These are phyloP conservation scores for Solanum appendiculatum DNA, from an alignment of 257 asterid species.

Conservation along the genomic window DNA sequence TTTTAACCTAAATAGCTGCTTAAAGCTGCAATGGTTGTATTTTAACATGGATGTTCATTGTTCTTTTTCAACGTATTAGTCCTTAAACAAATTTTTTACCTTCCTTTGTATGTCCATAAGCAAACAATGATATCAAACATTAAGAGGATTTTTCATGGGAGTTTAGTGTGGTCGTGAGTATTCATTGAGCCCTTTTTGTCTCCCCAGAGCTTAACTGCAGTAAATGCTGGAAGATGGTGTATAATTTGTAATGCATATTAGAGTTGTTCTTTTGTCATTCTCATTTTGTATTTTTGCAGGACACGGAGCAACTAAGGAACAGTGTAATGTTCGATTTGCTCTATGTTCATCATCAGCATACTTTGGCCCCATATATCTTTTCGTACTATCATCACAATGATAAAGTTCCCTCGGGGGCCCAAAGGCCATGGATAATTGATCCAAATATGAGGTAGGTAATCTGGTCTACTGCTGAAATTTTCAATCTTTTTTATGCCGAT, in stretches of 20 bases:
- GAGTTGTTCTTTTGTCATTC: not conserved
- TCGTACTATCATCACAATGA: slow-evolving; percentile 42
- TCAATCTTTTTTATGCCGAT: not conserved
- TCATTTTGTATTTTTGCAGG: slow-evolving; percentile 34
- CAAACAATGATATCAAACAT: not conserved
- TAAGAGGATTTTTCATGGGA: not conserved
- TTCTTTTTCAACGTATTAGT: not conserved
- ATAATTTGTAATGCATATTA: not conserved
- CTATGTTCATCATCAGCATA: slow-evolving; percentile 61
- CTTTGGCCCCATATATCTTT: slow-evolving; percentile 52
- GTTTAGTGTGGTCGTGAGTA: not conserved
- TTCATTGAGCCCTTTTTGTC: not conserved
- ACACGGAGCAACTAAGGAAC: slow-evolving; percentile 69
- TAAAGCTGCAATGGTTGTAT: not conserved
- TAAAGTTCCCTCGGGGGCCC: slow-evolving; percentile 18
- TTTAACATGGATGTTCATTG: not conserved
- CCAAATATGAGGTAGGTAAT: slow-evolving; percentile 52
- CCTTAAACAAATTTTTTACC: not conserved
- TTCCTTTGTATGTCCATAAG: not conserved
- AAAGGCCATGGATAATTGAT: slow-evolving; percentile 45
- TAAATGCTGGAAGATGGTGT: not conserved
- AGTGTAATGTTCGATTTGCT: slow-evolving; percentile 76
- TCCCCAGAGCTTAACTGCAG: not conserved
- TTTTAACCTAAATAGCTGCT: not conserved
- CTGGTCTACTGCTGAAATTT: not conserved